phyloP scores from a whole-genome alignment of 495 filamentous ascomycete genomes.

The Paragyromitra xinjiangensis region DNA sequence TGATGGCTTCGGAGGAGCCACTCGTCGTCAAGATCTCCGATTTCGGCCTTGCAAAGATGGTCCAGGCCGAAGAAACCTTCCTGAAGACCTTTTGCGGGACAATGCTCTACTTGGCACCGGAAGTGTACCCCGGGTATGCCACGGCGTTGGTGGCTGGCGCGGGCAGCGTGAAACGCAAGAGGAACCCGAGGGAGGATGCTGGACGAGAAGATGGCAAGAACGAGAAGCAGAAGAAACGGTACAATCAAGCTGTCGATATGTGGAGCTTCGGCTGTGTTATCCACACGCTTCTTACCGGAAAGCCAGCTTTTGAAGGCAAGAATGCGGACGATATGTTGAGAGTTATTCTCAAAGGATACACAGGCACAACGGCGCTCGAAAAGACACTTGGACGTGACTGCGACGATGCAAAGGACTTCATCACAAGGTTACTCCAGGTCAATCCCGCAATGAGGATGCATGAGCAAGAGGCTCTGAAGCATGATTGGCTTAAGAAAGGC shows the following conservation, averaged over 20 bases:
- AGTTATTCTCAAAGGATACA: conserved; percentile 45
- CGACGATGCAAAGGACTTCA: conserved; percentile 49
- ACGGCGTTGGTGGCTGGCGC: conserved; percentile 27
- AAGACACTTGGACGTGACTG: conserved; percentile 39
- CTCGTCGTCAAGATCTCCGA: conserved; percentile 90
- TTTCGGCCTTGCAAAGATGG: conserved; percentile 93
- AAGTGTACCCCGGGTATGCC: conserved; percentile 86
- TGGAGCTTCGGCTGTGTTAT: conserved; percentile 95
- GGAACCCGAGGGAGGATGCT: conserved; percentile 49
- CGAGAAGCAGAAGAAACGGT: conserved; percentile 64
- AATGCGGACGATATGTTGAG: conserved; percentile 56
- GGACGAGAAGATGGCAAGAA: conserved; percentile 64
- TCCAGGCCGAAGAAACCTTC: conserved; percentile 86
- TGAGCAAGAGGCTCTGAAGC: conserved; percentile 52
- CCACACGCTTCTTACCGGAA: conserved; percentile 77
- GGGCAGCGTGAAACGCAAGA: conserved; percentile 51
- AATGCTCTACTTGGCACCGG: conserved; percentile 92
- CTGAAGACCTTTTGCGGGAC: conserved; percentile 97
- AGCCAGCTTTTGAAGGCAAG: conserved; percentile 79
- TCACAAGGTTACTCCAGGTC: conserved; percentile 51
- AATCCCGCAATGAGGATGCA: conserved; percentile 52
- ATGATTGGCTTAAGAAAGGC: conserved; percentile 46
- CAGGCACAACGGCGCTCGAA: conserved; percentile 35
- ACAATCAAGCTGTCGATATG: conserved; percentile 88
- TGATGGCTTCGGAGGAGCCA: conserved; percentile 76